Evolutionary conservation across 2,329 filamentous ascomycete genomes (phyloP), one percentile per base, ranked within the genome.

Genomic region (Botrytis hyacinthi): DNA sequence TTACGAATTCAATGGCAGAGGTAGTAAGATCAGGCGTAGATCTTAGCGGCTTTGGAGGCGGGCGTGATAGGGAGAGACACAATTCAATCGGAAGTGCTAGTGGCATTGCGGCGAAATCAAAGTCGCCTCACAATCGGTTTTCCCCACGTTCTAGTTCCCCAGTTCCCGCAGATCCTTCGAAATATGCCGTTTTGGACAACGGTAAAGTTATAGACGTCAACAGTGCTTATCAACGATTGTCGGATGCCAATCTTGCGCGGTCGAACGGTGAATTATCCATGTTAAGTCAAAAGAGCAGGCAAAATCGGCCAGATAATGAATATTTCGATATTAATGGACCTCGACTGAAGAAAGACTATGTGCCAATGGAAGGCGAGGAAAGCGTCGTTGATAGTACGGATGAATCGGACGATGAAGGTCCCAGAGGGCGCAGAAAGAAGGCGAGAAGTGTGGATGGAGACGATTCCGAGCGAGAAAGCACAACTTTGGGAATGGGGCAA

Each of bases 151-250:
- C 80, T 14, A 76, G 69, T 70, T 82, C 81, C 60, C 80, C 80
- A 22, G 70, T 73, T 37, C 42, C 73, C 1, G 54, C 71, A 37
- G 80, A 80, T 66, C 85, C 83, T 62, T 83, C 71, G 18, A 78
- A 76, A 54, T 74, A 54, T 70, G 61, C 87, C 22, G 84, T 89
- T 62, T 85, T 92, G 5, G 87, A 89, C 60, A 89, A 89, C 71
- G 90, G 89, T 18, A 86, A 87, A 65, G 81, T 88, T 1, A 83
- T 94, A 70, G 91, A 94, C 79, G 88, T 92, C 82, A 89, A 87
- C 74, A 91, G 85, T 76, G 91, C 92, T 6, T 93, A 94, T 79
- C 86, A 90, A 69, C 87, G 89, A 74, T 83, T 94, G 29, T 93
- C 92, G 1, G 91, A 95, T 79, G 91, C 91, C 18, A 90, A 91